These are phyloP conservation scores for Sporothrix protearum DNA, from an alignment of 2,329 filamentous ascomycete species.

Conservation along the genomic window DNA sequence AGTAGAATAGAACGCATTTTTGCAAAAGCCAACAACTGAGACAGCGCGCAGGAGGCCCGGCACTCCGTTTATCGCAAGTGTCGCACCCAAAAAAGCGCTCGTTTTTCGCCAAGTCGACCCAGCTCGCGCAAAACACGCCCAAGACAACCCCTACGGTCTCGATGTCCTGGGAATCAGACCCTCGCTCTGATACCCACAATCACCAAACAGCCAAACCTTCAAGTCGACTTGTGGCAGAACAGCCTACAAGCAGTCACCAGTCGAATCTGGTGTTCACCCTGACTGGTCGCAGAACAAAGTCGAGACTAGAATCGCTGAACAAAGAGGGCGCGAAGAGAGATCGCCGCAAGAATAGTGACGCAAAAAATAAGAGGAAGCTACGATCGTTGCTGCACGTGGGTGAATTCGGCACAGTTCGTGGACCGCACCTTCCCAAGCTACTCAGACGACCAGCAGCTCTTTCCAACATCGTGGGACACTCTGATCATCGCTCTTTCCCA, in stretches of 20 bases:
- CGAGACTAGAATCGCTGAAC: not conserved
- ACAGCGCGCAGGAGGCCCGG: not conserved
- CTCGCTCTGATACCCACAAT: constrained; percentile 7
- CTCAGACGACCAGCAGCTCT: not conserved
- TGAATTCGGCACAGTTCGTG: not conserved
- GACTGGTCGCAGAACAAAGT: not conserved
- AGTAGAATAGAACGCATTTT: too few species aligned
- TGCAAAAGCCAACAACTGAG: not conserved
- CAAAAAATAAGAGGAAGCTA: not conserved
- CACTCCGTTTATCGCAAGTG: not conserved
- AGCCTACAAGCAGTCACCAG: not conserved
- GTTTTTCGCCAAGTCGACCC: not conserved
- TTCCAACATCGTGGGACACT: not conserved
- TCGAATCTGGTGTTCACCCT: not conserved
- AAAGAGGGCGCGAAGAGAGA: not conserved
- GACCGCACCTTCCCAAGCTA: constrained; percentile 5
- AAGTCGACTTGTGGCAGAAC: not conserved
- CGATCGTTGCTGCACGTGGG: constrained; percentile 16
- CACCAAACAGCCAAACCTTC: not conserved
- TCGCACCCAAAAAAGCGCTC: not conserved
- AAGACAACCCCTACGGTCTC: not conserved
- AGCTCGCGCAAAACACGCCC: not conserved
- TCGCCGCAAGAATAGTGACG: not conserved
- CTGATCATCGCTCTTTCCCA: not conserved
- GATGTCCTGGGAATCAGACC: constrained; percentile 1